Base-by-base conservation (phyloP, 2,329 filamentous ascomycete species). In the Reticulascus tulasneorum region DNA sequence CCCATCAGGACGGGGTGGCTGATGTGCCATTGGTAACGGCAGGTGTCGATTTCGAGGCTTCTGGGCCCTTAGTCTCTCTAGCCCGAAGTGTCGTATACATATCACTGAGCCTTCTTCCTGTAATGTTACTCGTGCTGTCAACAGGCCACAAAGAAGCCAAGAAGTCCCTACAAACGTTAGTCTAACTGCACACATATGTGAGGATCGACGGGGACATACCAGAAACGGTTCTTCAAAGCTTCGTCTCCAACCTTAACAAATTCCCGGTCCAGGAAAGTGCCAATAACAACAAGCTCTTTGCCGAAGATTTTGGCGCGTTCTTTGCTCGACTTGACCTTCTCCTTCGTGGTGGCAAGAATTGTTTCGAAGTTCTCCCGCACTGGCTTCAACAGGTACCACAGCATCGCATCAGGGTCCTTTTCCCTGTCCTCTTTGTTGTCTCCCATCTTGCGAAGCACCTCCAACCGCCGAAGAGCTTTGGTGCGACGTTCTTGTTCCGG, bases 291-390 rank as follows among this genome's bases (percentile, higher is more conserved):
- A 23, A 84, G 60, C 50, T 82, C 75, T 19, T 66, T 63, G 48
- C 79, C 80, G 51, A 83, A 74, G 27, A 80, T 71, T 49, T 67
- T 71, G 16, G 81, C 73, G 28, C 81, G 71, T 34, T 76, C 71
- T 46, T 81, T 79, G 49, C 76, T 75, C 19, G 73, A 77, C 36
- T 77, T 77, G 43, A 81, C 75, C 32, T 73, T 73, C 47, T 79
- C 77, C 46, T 75, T 76, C 3, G 76, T 83, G 5, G 79, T 79
- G 33, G 70, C 73, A 35, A 75, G 65, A 35, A 84, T 75, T 19
- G 65, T 68, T 45, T 74, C 70, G 33, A 84, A 72, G 42, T 77
- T 79, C 41, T 75, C 69, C 31, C 69, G 69, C 19, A 84, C 75
- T 11, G 78, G 77, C 41, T 75, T 74, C 40, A 82, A 55, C 23